phyloP scores from a whole-genome alignment of 1,139 yeast genomes.

The Debaryomyces udenii region DNA sequence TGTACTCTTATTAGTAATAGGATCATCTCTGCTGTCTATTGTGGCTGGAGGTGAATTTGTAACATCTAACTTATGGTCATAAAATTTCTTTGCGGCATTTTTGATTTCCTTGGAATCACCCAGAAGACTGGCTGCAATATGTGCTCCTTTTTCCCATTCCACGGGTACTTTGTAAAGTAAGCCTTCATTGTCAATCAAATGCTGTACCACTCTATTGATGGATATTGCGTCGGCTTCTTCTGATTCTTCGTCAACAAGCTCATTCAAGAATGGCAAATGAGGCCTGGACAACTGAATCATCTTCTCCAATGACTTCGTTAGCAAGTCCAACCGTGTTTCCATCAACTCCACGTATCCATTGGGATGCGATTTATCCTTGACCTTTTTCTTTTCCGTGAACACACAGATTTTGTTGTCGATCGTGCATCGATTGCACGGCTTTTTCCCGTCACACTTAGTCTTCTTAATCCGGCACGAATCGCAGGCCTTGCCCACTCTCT shows the following conservation, averaged over 20 bases:
- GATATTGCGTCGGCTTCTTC: constrained; percentile 34
- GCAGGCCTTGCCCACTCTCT: constrained; percentile 80
- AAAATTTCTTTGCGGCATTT: constrained; percentile 33
- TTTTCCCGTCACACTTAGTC: constrained; percentile 77
- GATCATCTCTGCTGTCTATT: not conserved
- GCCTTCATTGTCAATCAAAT: constrained; percentile 42
- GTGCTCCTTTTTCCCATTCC: constrained; percentile 51
- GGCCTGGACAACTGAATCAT: constrained; percentile 40
- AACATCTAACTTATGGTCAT: constrained; percentile 26
- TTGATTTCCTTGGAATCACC: constrained; percentile 24
- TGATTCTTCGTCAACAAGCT: constrained; percentile 18
- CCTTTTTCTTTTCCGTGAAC: constrained; percentile 67
- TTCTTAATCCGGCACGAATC: constrained; percentile 77
- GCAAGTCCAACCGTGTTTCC: constrained; percentile 65
- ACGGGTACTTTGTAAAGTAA: constrained; percentile 41
- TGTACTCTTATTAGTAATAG: not conserved
- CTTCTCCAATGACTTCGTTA: constrained; percentile 57
- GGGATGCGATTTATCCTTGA: constrained; percentile 64
- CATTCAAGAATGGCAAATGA: constrained; percentile 35
- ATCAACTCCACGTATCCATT: constrained; percentile 69
- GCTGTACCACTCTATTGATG: constrained; percentile 52
- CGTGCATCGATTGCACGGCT: constrained; percentile 72
- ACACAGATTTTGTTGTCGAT: constrained; percentile 76
- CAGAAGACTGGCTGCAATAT: constrained; percentile 39
- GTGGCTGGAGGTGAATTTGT: constrained; percentile 8